Evolutionary conservation across 441 rosid genomes (phyloP).

Genomic region (Dalechampia spathulata): DNA sequence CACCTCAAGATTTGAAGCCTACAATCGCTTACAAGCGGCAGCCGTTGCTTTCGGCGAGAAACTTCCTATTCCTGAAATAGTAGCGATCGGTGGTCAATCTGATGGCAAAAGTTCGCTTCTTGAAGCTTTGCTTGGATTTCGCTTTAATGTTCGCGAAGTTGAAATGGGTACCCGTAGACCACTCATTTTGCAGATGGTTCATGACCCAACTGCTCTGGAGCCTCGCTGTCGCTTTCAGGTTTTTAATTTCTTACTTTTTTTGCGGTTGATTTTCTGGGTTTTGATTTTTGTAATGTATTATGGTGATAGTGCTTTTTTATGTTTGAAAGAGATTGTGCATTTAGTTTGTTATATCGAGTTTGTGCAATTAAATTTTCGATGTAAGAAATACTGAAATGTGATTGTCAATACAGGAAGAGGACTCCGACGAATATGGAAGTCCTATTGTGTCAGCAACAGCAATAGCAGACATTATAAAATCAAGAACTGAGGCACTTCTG

Average conservation of each 20-base stretch:
- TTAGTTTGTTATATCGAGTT: no score
- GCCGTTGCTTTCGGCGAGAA: constrained; percentile 98
- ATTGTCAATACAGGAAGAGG: constrained; percentile 50
- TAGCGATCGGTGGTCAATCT: constrained; percentile 91
- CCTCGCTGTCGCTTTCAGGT: constrained; percentile 95
- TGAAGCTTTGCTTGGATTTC: constrained; percentile 85
- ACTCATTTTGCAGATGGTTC: constrained; percentile 90
- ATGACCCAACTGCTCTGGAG: constrained; percentile 69
- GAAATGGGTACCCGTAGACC: constrained; percentile 98
- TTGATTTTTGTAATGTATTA: neutral
- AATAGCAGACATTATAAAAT: constrained; percentile 68
- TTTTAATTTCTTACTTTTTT: neutral
- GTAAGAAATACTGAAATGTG: constrained; percentile 5
- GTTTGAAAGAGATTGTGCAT: no score
- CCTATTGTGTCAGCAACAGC: constrained; percentile 57
- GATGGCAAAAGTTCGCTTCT: constrained; percentile 94
- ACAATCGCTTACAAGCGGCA: constrained; percentile 84
- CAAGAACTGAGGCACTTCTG: constrained; percentile 59
- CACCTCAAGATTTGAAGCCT: constrained; percentile 75
- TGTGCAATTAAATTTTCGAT: no score
- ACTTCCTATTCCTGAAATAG: constrained; percentile 95
- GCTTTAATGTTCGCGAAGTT: constrained; percentile 91
- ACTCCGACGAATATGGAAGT: constrained; percentile 81
- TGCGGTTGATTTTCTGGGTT: neutral
- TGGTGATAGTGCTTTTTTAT: no score